phyloP scores from a whole-genome alignment of 179 eudicot species.

The Vitellaria paradoxa region DNA sequence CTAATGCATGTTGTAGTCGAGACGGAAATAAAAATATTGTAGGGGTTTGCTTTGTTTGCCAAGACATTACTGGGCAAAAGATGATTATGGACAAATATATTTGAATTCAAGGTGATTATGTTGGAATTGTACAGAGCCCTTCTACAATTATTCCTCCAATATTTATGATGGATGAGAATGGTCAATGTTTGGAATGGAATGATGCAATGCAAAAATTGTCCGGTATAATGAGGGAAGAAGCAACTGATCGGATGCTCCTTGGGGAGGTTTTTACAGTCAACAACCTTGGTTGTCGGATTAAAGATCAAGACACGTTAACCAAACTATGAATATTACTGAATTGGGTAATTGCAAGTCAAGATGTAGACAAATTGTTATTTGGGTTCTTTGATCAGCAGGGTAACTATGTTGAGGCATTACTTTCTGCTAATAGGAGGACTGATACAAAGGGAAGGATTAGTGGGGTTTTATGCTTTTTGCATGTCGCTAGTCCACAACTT shows the following conservation, averaged over 20 bases:
- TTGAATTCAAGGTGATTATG: conserved; percentile 66
- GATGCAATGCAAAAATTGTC: conserved; percentile 69
- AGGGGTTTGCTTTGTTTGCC: conserved; percentile 77
- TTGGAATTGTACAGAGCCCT: conserved; percentile 62
- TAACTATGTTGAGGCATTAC: conserved; percentile 58
- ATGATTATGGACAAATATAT: conserved; percentile 57
- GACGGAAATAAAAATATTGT: conserved; percentile 53
- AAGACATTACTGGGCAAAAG: conserved; percentile 71
- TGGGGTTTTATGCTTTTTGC: conserved; percentile 79
- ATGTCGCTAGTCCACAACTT: conserved; percentile 82
- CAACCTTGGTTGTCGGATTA: conserved; percentile 65
- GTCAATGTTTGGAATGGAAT: conserved; percentile 79
- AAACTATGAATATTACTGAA: conserved; percentile 56
- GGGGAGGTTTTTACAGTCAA: conserved; percentile 78
- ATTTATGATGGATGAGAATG: conserved; percentile 70
- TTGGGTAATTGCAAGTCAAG: conserved; percentile 48
- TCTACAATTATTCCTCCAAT: conserved; percentile 82
- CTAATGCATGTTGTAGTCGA: conserved; percentile 76
- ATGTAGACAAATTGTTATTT: conserved; percentile 55
- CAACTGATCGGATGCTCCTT: conserved; percentile 59
- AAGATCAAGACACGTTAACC: conserved; percentile 67
- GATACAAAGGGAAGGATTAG: conserved; percentile 52
- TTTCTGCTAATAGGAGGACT: conserved; percentile 62
- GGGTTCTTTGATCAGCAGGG: conserved; percentile 53
- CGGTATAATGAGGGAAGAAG: conserved; percentile 59